Evolutionary conservation across 352 stramenopile species (phyloP).

Genomic region (Blastocystis sp.): DNA sequence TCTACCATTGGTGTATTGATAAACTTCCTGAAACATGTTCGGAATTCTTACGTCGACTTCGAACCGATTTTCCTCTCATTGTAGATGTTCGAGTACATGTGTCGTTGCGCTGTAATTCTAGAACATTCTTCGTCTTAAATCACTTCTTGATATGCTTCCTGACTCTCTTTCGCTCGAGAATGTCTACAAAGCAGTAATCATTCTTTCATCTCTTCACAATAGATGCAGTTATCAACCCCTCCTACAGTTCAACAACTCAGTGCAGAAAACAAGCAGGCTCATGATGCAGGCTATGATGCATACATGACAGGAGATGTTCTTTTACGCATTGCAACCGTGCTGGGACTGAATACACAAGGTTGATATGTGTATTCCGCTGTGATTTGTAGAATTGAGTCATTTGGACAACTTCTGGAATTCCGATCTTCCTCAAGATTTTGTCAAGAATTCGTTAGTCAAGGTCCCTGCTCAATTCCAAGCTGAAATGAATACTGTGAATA

Average conservation of each 20-base stretch:
- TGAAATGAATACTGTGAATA: conserved; percentile 34
- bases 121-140: neutral
- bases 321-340: neutral
- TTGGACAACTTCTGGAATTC: conserved; percentile 1
- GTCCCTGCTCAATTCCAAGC: conserved; percentile 23
- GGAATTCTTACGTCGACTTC: neutral
- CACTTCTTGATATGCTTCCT: neutral
- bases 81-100: conserved; percentile 3
- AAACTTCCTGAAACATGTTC: neutral
- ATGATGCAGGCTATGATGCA: conserved; percentile 42
- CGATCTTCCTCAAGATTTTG: neutral
- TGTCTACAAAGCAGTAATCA: conserved; percentile 6
- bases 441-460: neutral
- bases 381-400: conserved; percentile 20
- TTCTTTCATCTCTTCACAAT: neutral
- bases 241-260: neutral
- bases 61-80: neutral
- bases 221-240: neutral
- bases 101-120: neutral
- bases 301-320: conserved; percentile 40
- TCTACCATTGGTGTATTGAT: conserved; percentile 40
- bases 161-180: neutral
- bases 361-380: neutral
- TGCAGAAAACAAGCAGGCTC: neutral
- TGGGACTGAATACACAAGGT: neutral